phyloP scores from a whole-genome alignment of 352 stramenopile genomes.

The Phytopythium chamaehyphon region DNA sequence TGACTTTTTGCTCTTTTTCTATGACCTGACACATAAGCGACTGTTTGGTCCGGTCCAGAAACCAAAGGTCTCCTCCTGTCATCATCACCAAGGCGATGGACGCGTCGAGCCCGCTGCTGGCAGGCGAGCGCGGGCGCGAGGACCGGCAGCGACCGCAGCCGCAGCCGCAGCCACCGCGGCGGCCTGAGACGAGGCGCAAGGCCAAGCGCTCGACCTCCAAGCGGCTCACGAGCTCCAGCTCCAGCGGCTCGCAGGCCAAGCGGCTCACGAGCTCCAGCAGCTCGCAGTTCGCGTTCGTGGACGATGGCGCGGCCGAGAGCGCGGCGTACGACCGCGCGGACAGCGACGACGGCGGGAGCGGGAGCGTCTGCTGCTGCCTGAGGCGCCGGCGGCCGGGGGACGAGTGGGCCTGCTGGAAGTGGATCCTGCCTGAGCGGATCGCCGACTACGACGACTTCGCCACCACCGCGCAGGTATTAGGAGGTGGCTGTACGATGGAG shows the following conservation, averaged over 20 bases:
- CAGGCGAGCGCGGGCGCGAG: slow-evolving; percentile 30
- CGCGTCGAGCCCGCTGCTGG: slow-evolving; percentile 44
- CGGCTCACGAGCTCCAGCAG: too few relatives aligned
- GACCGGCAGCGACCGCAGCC: too few relatives aligned
- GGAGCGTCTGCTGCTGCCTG: slow-evolving; percentile 1
- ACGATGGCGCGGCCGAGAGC: slow-evolving; percentile 20
- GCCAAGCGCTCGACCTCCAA: slow-evolving; percentile 12
- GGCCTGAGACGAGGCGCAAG: slow-evolving; percentile 17
- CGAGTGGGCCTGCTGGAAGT: slow-evolving; percentile 59
- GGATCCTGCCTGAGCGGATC: slow-evolving; percentile 50
- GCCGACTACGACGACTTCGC: slow-evolving; percentile 67
- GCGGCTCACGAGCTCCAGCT: too few relatives aligned
- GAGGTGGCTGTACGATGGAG: too few relatives aligned
- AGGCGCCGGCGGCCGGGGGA: slow-evolving; percentile 16
- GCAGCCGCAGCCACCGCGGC: slow-evolving; percentile 7
- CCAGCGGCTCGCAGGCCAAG: too few relatives aligned
- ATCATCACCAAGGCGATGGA: too few relatives aligned
- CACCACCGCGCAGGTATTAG: slow-evolving; percentile 43
- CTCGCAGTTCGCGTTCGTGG: slow-evolving; percentile 7
- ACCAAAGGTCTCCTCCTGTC: too few relatives aligned
- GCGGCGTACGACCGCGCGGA: slow-evolving; percentile 12
- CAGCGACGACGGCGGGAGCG: slow-evolving; percentile 11
- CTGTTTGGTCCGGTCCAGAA: too few relatives aligned
- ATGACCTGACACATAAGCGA: too few relatives aligned
- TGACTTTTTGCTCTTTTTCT: too few relatives aligned